Base-by-base conservation (phyloP, 2,329 filamentous ascomycete species). In the Ceratocystiopsis minuta region DNA sequence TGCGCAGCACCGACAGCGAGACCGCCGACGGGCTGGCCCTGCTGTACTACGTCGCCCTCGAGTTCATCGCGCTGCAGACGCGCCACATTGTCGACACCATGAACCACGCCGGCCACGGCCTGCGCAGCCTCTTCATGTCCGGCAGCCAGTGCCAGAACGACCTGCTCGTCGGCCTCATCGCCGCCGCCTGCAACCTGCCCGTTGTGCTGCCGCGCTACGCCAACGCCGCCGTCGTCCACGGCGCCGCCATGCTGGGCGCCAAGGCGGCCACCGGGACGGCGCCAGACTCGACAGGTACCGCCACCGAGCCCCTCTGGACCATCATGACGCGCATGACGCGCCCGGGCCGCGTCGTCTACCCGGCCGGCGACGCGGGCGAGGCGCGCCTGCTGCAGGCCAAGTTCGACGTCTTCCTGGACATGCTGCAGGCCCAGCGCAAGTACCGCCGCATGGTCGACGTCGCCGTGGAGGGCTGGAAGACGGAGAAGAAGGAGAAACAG, bases 241-340 rank as follows among this genome's bases (percentile, higher is more conserved):
- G 90, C n/a, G 90, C 90, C 9, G 90, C 90, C 44, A 98, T 98
- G 88, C 70, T 98, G 18, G 90, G 90, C 34, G 90, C 86, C 45
- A 96, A 96, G 62, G 90, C 90, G n/a, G 90, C 88, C 7, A 90
- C 80, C 52, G 80, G 80, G 18, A 4, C 20, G 20, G 4, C 20
- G 20, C 20, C 20, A 78, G 81, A 53, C 68, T 69, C 34, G 70
- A 82, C 11, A 81, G 11, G 84, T 7, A 20, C 20, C 4, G 78
- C 79, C 53, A 87, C 82, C 0, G 87, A 95, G 64, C 74, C 80
- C 35, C 65, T 98, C 47, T 98, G 90, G 90, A 74, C 77, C 51
- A 95, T 98, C 57, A 98, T 98, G 90, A 84, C 93, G 59, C 75
- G 86, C 43, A 90, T 95, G 79, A 93, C 83, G 64, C 94, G 95